These are phyloP conservation scores for Crithidia brevicula DNA, from an alignment of 208 protist genomes.

Conservation along the genomic window DNA sequence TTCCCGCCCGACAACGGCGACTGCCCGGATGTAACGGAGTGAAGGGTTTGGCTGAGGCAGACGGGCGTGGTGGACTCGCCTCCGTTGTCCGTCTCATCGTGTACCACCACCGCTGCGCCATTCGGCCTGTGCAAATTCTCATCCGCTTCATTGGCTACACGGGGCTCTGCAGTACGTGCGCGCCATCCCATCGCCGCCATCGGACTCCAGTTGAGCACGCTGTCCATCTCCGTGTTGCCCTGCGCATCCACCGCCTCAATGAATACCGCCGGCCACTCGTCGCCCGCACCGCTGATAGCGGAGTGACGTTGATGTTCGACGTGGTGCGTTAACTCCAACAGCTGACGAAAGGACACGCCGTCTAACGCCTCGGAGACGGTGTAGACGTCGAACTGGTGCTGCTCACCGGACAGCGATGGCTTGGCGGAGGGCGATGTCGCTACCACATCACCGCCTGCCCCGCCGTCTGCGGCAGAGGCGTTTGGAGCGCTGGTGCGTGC, in stretches of 20 bases:
- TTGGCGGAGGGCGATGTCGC: neutral
- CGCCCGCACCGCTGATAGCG: neutral
- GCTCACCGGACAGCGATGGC: neutral
- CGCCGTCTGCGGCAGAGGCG: neutral
- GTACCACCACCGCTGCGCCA: neutral
- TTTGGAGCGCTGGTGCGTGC: neutral
- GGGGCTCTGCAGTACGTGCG: neutral
- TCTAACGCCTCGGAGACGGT: slow-evolving; percentile 40
- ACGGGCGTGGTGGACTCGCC: slow-evolving; percentile 2
- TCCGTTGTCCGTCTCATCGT: slow-evolving; percentile 4
- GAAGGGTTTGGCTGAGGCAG: neutral
- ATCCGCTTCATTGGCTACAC: neutral
- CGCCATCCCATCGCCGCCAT: slow-evolving; percentile 10
- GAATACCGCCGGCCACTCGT: slow-evolving; percentile 8
- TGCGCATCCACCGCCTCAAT: slow-evolving; percentile 26
- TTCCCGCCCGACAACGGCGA: neutral
- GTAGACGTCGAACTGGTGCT: slow-evolving; percentile 41
- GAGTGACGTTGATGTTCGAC: slow-evolving; percentile 11
- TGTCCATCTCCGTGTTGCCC: slow-evolving; percentile 28
- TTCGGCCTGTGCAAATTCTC: neutral
- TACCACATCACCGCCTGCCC: neutral
- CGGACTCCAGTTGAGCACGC: slow-evolving; percentile 35
- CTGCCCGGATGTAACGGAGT: neutral
- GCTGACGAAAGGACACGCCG: slow-evolving; percentile 29
- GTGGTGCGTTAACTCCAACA: slow-evolving; percentile 26